Percentiles rank a stretch among this genome's conserved stretches.
Conservation (phyloP, 2,329 filamentous ascomycete species). For the Clarireedia monteithiana region DNA sequence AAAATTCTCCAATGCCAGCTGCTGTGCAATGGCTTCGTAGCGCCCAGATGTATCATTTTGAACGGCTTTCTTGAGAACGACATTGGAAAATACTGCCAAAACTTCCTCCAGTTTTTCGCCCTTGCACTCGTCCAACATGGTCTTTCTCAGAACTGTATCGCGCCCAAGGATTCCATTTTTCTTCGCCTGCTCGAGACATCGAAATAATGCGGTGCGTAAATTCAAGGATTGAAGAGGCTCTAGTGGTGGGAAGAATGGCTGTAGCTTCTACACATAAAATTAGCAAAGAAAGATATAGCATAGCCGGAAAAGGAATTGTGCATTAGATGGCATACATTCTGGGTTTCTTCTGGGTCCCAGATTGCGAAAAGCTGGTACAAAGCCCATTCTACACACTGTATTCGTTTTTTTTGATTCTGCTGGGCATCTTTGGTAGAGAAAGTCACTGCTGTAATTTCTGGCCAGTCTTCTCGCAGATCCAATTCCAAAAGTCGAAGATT, state of each 20-base stretch:
- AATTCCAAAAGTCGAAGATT: slow-evolving; percentile 80
- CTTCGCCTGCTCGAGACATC: slow-evolving; percentile 76
- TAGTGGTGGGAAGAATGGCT: slow-evolving; percentile 82
- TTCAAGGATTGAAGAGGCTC: slow-evolving; percentile 89
- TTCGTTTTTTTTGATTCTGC: slow-evolving; percentile 73
- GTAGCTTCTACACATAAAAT: slow-evolving; percentile 59
- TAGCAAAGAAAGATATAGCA: not conserved
- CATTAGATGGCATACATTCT: slow-evolving; percentile 48
- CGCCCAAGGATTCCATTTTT: slow-evolving; percentile 76
- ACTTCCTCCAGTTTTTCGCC: slow-evolving; percentile 86
- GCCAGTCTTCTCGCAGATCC: slow-evolving; percentile 72
- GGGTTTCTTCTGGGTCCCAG: slow-evolving; percentile 72
- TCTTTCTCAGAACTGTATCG: slow-evolving; percentile 78
- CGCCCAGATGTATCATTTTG: slow-evolving; percentile 35
- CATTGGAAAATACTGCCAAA: slow-evolving; percentile 73
- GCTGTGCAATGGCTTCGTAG: slow-evolving; percentile 42
- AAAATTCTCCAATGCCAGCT: slow-evolving; percentile 50
- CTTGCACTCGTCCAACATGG: slow-evolving; percentile 93
- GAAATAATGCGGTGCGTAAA: slow-evolving; percentile 74
- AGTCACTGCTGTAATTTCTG: slow-evolving; percentile 59
- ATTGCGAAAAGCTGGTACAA: slow-evolving; percentile 80
- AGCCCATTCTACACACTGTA: slow-evolving; percentile 81
- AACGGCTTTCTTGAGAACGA: slow-evolving; percentile 66
- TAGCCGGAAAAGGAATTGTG: no score
- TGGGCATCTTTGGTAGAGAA: slow-evolving; percentile 60